Evolutionary conservation across 169 alveolate species (phyloP).

Genomic region (Condylostoma magnum): DNA sequence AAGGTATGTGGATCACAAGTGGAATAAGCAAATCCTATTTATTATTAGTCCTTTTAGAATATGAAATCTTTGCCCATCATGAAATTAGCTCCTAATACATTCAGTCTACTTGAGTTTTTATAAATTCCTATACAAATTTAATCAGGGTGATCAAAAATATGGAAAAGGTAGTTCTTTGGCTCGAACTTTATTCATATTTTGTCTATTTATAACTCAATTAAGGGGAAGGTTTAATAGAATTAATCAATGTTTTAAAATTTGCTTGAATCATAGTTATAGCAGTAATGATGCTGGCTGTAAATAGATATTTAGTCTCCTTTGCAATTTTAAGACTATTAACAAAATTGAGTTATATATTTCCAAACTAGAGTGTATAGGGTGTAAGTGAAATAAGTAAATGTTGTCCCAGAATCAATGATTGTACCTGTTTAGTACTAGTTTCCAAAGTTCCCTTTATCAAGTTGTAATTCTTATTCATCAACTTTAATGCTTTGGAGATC

Average conservation of each 20-base stretch:
- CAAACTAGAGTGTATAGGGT: conserved; percentile 4
- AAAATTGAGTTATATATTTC: conserved; percentile 7
- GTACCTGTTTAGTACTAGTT: conserved; percentile 4
- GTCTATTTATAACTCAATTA: not conserved
- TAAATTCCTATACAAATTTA: conserved; percentile 28
- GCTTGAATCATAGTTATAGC: not conserved
- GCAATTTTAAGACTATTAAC: not conserved
- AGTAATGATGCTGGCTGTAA: not conserved
- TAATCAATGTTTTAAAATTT: not conserved
- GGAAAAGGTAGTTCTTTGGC: conserved; percentile 35
- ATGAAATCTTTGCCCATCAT: conserved; percentile 58
- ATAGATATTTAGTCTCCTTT: not conserved
- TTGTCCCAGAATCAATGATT: conserved; percentile 73
- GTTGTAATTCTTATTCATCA: conserved; percentile 18
- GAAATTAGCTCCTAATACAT: conserved; percentile 63
- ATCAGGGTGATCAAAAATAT: conserved; percentile 18
- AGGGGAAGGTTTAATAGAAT: conserved; percentile 14
- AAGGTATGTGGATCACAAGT: not conserved
- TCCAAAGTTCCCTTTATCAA: not conserved
- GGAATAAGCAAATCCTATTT: conserved; percentile 42
- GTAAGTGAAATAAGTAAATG: conserved; percentile 49
- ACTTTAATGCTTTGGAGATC: conserved; percentile 20
- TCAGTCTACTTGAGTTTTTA: conserved; percentile 18
- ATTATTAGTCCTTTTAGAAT: conserved; percentile 51
- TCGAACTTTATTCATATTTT: conserved; percentile 11